A percentile compares a stretch with the other conserved stretches of the same genome.
phyloP scores from a whole-genome alignment of 2,329 filamentous ascomycete genomes.

The Hypoxylon sp. region DNA sequence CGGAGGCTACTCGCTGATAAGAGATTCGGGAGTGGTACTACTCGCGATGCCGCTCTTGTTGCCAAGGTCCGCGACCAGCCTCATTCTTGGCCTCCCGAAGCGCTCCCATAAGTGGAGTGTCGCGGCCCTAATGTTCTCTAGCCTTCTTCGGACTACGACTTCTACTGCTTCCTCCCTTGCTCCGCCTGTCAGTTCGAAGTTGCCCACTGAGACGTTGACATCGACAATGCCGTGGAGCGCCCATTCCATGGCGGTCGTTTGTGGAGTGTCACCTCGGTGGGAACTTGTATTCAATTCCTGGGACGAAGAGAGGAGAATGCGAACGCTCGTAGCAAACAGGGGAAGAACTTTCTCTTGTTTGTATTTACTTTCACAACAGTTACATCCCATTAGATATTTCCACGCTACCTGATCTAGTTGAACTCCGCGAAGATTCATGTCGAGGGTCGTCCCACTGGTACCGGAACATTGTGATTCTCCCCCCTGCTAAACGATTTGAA shows the following conservation, averaged over 20 bases:
- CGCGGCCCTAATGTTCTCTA: constrained; percentile 12
- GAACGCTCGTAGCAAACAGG: constrained; percentile 41
- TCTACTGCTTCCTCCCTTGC: neutral
- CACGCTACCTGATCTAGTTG: constrained; percentile 7
- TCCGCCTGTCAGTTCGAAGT: constrained; percentile 1
- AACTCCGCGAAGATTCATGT: neutral
- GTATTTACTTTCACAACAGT: constrained; percentile 15
- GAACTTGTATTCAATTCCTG: constrained; percentile 12
- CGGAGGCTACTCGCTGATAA: no score
- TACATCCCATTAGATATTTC: constrained; percentile 4
- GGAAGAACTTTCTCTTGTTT: constrained; percentile 38
- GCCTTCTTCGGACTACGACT: constrained; percentile 7
- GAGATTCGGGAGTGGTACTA: neutral
- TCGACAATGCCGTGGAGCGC: neutral
- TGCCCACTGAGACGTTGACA: neutral
- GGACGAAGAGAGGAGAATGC: constrained; percentile 32
- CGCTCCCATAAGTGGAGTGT: constrained; percentile 18
- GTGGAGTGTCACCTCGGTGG: neutral
- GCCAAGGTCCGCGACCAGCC: neutral
- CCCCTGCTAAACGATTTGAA: constrained; percentile 36
- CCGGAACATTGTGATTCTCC: constrained; percentile 34
- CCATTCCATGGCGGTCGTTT: no score
- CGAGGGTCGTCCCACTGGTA: constrained; percentile 19
- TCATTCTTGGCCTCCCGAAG: constrained; percentile 2
- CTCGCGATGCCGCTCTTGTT: neutral